Conservation (phyloP, 169 alveolate species). For the Besnoitia besnoiti region DNA sequence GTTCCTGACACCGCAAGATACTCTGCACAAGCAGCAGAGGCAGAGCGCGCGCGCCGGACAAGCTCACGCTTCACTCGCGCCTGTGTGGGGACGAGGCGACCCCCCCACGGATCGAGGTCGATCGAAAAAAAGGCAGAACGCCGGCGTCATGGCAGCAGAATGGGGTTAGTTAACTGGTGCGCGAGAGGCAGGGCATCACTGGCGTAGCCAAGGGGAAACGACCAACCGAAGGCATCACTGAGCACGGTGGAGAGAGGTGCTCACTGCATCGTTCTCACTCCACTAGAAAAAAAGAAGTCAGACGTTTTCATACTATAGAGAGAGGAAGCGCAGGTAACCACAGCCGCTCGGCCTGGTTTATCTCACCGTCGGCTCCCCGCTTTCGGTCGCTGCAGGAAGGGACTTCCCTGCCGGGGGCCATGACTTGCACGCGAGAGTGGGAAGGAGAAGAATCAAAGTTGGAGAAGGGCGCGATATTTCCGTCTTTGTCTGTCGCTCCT, state of each 20-base stretch:
- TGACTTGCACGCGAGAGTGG: conserved; percentile 36
- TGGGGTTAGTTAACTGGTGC: not conserved
- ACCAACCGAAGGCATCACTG: too few relatives aligned
- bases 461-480: conserved; percentile 25
- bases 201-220: too few relatives aligned
- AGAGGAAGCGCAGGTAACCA: too few relatives aligned
- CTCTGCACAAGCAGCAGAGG: not conserved
- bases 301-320: too few relatives aligned
- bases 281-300: too few relatives aligned
- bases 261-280: too few relatives aligned
- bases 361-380: not conserved
- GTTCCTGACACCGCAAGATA: conserved; percentile 43
- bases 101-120: not conserved
- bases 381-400: conserved; percentile 37
- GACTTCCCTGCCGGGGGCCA: conserved; percentile 45
- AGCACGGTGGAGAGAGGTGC: too few relatives aligned
- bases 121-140: not conserved
- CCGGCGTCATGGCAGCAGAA: not conserved
- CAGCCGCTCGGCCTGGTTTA: not conserved
- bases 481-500: conserved; percentile 39
- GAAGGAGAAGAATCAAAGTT: conserved; percentile 57
- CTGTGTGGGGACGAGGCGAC: not conserved
- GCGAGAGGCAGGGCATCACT: not conserved
- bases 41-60: not conserved
- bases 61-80: not conserved